Evolutionary conservation across 2,329 filamentous ascomycete species (phyloP), one percentile per base, ranked within the genome.

Genomic region (Zasmidium angulare): DNA sequence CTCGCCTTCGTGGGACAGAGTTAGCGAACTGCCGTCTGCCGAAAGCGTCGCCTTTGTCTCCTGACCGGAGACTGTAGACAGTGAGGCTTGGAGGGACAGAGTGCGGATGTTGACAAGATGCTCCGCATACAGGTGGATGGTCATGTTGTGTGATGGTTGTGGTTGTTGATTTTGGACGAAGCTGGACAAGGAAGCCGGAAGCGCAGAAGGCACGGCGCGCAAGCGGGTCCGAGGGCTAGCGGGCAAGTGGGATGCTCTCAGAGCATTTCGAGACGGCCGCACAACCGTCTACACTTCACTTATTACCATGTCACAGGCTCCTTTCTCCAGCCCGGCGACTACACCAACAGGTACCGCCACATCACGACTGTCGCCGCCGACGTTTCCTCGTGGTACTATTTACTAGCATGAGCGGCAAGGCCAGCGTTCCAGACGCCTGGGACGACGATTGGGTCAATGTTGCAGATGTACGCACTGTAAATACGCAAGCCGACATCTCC

Each of bases 371-470:
- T 26, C 40, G 19, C 20, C 21, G 17, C 20, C 52, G 47, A n/a
- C 31, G 22, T 36, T 46, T 17, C 52, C 21, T 23, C 11, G 24
- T 12, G 53, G 22, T 40, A 20, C 36, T 31, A 29, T 29, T 29
- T 11, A 29, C 17, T 53, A 59, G 65, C 67, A 79, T 76, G 73
- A 81, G 72, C 66, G 77, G 77, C 73, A 77, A 80, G 68, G 64
- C 67, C 50, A 75, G 75, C 21, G 75, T 88, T 59, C 87, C 89
- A 40, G 86, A 92, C 74, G 93, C 91, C 20, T 97, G 93, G 93
- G 91, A 93, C 64, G 88, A 96, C 68, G 90, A 96, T 71, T 98
- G 93, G 92, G 90, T 93, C 73, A 77, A 80, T 4, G 84, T 89
- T 71, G 91, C 89, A 58, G 91, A 96, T 77, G 85, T 87, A 79